Percentiles rank a stretch among this genome's conserved stretches.
These are phyloP conservation scores for Syzygium aromaticum DNA, from an alignment of 345 rosid genomes.

Conservation along the genomic window DNA sequence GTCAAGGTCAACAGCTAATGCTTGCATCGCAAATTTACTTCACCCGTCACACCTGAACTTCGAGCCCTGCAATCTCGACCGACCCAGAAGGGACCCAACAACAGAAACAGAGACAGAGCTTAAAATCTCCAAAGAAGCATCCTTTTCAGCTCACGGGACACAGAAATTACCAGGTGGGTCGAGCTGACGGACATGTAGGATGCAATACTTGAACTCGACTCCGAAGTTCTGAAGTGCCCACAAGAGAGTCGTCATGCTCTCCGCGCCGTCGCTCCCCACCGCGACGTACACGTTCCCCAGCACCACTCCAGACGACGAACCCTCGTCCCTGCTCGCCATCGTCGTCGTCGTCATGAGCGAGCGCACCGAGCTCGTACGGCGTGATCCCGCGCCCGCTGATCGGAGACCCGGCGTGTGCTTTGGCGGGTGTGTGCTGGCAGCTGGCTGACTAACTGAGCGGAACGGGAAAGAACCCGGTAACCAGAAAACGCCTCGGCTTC, in stretches of 20 bases:
- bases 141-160: neutral
- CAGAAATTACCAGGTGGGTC: neutral
- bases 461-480: neutral
- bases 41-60: neutral
- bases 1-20: neutral
- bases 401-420: neutral
- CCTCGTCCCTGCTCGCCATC: neutral
- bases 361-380: neutral
- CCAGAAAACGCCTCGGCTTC: neutral
- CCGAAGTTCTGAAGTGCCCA: constrained; percentile 1
- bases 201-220: neutral
- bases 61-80: neutral
- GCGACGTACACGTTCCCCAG: neutral
- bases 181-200: neutral
- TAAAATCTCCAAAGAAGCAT: neutral
- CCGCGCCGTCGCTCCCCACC: constrained; percentile 1
- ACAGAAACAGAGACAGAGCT: neutral
- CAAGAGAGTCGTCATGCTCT: neutral
- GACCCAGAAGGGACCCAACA: neutral
- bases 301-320: neutral
- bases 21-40: neutral
- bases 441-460: neutral
- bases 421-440: neutral
- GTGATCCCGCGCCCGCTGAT: neutral
- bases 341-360: neutral